phyloP scores from a whole-genome alignment of 2,329 filamentous ascomycete species.

The Fusarium phyllophilum region DNA sequence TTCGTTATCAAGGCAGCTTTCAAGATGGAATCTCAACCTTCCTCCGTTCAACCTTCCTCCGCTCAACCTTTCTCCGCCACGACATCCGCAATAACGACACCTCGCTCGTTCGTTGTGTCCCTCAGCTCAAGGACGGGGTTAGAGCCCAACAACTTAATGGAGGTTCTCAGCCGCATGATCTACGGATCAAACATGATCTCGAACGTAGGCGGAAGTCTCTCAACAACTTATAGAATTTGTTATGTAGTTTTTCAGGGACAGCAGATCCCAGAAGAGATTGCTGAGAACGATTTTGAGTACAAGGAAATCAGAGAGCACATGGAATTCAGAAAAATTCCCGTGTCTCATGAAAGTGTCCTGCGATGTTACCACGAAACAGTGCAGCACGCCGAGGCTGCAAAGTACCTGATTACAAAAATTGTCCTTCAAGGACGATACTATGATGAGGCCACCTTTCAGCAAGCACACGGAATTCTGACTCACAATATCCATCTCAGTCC shows the following conservation, averaged over 20 bases:
- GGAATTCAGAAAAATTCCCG: neutral
- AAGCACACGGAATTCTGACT: conserved; percentile 41
- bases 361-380: conserved; percentile 11
- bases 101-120: too few relatives aligned
- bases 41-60: neutral
- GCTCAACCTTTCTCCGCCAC: too few relatives aligned
- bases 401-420: conserved; percentile 27
- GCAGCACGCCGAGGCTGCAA: conserved; percentile 19
- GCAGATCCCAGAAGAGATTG: neutral
- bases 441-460: conserved; percentile 32
- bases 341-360: neutral
- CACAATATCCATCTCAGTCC: neutral
- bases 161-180: neutral
- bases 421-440: neutral
- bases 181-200: conserved; percentile 23
- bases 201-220: neutral
- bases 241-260: neutral
- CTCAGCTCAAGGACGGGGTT: neutral
- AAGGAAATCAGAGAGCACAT: neutral
- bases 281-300: neutral
- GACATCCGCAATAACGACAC: too few relatives aligned
- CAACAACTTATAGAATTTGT: neutral
- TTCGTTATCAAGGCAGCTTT: neutral
- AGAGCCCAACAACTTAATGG: neutral
- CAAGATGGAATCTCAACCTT: neutral